Conservation (phyloP, 2,329 filamentous ascomycete species). For the Knufia fluminis region DNA sequence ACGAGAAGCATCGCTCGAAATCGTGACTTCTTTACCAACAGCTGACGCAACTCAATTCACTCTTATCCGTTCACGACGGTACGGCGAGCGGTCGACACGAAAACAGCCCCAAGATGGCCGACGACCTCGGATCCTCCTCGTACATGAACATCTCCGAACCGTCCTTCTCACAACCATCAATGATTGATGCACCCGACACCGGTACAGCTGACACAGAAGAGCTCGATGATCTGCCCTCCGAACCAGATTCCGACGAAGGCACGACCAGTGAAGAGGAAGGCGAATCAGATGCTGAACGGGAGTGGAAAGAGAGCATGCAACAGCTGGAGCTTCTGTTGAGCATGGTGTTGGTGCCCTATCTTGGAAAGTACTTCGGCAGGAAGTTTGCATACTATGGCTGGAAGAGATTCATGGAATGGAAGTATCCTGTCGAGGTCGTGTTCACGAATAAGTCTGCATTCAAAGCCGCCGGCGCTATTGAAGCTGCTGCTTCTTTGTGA, state of each 20-base stretch:
- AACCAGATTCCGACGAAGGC: constrained; percentile 41
- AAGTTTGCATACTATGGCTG: constrained; percentile 96
- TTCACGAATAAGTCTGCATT: constrained; percentile 53
- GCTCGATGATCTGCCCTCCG: constrained; percentile 37
- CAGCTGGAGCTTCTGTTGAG: constrained; percentile 87
- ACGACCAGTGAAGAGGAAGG: constrained; percentile 48
- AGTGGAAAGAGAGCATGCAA: constrained; percentile 91
- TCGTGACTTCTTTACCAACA: too few species aligned
- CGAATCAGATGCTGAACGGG: constrained; percentile 77
- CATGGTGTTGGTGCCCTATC: constrained; percentile 88
- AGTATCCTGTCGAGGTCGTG: constrained; percentile 70
- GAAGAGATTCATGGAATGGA: constrained; percentile 91
- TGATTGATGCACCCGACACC: constrained; percentile 16
- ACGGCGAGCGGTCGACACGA: too few species aligned
- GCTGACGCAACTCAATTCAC: too few species aligned
- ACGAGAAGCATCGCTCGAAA: too few species aligned
- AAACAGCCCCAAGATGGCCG: constrained; percentile 11
- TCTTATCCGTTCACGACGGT: too few species aligned
- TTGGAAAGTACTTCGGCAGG: constrained; percentile 88
- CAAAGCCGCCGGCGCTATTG: constrained; percentile 54
- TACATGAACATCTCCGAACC: constrained; percentile 32
- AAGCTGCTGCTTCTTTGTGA: constrained; percentile 40
- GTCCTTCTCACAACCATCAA: constrained; percentile 14
- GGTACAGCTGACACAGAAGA: constrained; percentile 30
- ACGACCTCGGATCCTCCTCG: constrained; percentile 23